Conservation (phyloP, 1,139 yeast genomes). For the Hyphopichia wangnamkhiaoensis region DNA sequence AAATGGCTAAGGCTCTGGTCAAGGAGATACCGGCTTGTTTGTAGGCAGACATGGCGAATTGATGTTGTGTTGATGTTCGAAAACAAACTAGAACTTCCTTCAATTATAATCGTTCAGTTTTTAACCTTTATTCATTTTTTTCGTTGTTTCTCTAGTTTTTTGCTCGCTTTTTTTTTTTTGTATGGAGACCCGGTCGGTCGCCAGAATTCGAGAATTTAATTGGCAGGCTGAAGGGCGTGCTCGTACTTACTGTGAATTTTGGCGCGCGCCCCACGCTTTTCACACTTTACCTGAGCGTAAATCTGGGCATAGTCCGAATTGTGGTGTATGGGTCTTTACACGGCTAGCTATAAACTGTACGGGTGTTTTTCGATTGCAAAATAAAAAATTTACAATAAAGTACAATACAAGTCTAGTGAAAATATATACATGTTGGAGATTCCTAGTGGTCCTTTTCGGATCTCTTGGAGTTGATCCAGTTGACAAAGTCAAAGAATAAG, state of each 20-base stretch:
- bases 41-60: conserved; percentile 65
- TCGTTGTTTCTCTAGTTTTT: not conserved
- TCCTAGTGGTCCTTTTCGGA: not conserved
- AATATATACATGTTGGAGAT: too few relatives aligned
- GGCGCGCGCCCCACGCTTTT: too few relatives aligned
- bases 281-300: too few relatives aligned
- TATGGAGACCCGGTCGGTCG: not conserved
- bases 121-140: not conserved
- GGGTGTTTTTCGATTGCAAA: too few relatives aligned
- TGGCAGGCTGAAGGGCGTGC: conserved; percentile 1
- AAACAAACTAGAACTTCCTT: not conserved
- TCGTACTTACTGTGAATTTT: conserved; percentile 5
- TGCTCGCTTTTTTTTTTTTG: not conserved
- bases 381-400: too few relatives aligned
- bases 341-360: too few relatives aligned
- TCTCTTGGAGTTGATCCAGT: conserved; percentile 65
- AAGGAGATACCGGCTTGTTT: conserved; percentile 85
- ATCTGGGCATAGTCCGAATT: too few relatives aligned
- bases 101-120: too few relatives aligned
- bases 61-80: not conserved
- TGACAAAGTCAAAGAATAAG: conserved; percentile 75
- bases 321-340: too few relatives aligned
- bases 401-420: too few relatives aligned
- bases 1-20: conserved; percentile 88
- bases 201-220: not conserved